Conservation (phyloP, 768 basidiomycete species). For the Royoungia palumana region DNA sequence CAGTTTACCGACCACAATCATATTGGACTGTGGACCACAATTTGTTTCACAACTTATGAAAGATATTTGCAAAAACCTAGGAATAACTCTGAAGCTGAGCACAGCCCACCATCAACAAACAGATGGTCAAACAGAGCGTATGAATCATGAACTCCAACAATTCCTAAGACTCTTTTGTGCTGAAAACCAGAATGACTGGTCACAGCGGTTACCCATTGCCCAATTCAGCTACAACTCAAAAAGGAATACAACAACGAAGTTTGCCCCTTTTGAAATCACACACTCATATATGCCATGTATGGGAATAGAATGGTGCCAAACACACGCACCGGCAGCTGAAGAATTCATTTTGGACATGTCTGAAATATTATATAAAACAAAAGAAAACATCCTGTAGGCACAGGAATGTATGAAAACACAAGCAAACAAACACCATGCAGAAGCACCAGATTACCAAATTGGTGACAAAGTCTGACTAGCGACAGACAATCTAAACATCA, state of each 20-base stretch:
- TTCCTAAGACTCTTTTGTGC: background rate
- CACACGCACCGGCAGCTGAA: too few species aligned
- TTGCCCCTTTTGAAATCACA: background rate
- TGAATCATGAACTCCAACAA: constrained; percentile 23
- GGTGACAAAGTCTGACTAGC: background rate
- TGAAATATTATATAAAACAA: too few species aligned
- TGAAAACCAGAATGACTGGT: background rate
- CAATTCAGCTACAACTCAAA: background rate
- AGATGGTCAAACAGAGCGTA: constrained; percentile 33
- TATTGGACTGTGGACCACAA: background rate
- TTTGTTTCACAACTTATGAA: background rate
- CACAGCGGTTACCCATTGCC: too few species aligned
- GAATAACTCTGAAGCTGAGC: constrained; percentile 14
- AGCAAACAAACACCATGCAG: background rate
- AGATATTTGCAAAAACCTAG: constrained; percentile 2
- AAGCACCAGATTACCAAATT: too few species aligned
- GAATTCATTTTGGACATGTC: too few species aligned
- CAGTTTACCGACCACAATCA: background rate
- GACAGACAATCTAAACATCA: background rate
- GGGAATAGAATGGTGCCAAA: background rate
- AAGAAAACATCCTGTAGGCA: background rate
- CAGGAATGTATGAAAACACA: background rate
- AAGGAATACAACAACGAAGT: background rate
- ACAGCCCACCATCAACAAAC: constrained; percentile 38
- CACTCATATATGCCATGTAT: background rate